phyloP scores from a whole-genome alignment of 2,329 filamentous ascomycete species.

The Calonectria montana region DNA sequence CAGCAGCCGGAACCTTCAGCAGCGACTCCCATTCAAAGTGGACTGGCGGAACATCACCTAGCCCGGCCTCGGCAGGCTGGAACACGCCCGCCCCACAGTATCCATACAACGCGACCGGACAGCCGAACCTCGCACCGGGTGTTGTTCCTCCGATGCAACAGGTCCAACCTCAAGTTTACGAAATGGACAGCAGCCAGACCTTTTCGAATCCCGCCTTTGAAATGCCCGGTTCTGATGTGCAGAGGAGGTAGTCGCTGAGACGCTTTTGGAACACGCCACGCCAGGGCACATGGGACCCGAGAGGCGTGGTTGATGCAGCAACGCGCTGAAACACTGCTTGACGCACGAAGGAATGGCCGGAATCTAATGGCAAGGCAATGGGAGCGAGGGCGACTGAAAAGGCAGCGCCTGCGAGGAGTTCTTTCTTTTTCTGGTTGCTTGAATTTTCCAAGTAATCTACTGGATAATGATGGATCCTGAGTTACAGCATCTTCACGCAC shows the following conservation, averaged over 20 bases:
- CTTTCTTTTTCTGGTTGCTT: not conserved
- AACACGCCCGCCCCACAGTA: not conserved
- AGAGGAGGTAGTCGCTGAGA: not conserved
- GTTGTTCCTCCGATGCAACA: not conserved
- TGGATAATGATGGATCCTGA: not conserved
- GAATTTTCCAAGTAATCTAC: not conserved
- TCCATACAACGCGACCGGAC: slow-evolving; percentile 15
- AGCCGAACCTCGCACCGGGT: not conserved
- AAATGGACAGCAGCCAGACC: slow-evolving; percentile 38
- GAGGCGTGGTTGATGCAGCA: not conserved
- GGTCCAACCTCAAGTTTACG: slow-evolving; percentile 12
- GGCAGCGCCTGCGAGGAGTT: slow-evolving; percentile 10
- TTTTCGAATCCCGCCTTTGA: not conserved
- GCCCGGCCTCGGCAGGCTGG: slow-evolving; percentile 11
- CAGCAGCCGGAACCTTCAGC: slow-evolving; percentile 17
- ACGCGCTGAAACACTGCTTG: slow-evolving; percentile 5
- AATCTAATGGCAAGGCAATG: not conserved
- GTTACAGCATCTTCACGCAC: not conserved
- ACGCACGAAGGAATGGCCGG: not conserved
- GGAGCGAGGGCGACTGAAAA: not conserved
- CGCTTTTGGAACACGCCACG: not conserved
- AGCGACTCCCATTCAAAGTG: slow-evolving; percentile 7
- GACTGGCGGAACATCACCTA: not conserved
- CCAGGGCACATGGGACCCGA: not conserved
- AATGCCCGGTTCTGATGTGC: slow-evolving; percentile 12